Base-by-base conservation (phyloP, 768 basidiomycete species). In the Plicaturopsis crispa region DNA sequence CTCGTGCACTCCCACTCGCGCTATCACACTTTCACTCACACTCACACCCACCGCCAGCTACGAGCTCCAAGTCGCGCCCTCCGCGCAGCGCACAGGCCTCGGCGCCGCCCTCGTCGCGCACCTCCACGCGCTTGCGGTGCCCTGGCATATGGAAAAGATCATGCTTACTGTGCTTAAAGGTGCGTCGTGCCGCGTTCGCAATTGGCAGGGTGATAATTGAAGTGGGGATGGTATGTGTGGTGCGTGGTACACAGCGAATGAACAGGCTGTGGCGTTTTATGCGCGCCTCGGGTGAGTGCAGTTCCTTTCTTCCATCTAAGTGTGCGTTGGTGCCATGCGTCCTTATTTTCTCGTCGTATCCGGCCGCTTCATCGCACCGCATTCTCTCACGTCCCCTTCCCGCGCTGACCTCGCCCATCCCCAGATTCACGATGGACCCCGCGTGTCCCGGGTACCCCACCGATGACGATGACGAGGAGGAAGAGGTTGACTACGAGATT, bases 131-230 rank as follows among this genome's bases (percentile, higher is more conserved):
- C 57, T 75, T 7, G 70, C 61, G 1, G 45, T 43, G 7, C 37
- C 44, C 20, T 72, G 62, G 60, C 39, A 39, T 16, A 72, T 77
- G 69, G 43, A 59, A 24, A 73, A 68, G 42, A 46, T 69, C 21
- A 67, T 74, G 66, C 56, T 76, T 22, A 76, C 74, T 0, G 68
- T 63, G 1, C 61, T 77, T 47, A 67, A 63, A 58, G 55, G 75
- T 5, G 31, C 44, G 33, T 24, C 18, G 4, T 31, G 17, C 8
- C 16, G 40, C 69, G 68, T 50, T 6, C 71, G 70, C 44, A 42
- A 5, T 26, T 42, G 2, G 70, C 70, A 0, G 32, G 50, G 32
- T 33, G 34, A 6, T 69, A 69, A 40, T 72, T 72, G 48, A 40
- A 47, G 35, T 48, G 54, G 2, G 45, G 48, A 2, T 69, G 67